Evolutionary conservation across 1,139 yeast genomes (phyloP), one percentile per base, ranked within the genome.

Genomic region (Lodderomyces orthopsilosis): DNA sequence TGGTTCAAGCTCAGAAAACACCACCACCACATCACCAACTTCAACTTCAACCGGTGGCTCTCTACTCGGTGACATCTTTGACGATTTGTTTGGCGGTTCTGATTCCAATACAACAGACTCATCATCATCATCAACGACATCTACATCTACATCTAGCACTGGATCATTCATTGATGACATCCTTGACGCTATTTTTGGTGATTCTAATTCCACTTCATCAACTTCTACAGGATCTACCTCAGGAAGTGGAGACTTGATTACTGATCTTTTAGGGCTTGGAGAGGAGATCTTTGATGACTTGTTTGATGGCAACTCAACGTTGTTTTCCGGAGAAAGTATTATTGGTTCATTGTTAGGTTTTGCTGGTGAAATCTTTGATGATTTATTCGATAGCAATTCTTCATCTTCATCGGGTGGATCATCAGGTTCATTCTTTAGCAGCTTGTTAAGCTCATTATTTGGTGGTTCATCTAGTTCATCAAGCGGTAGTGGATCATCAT

Each of bases 31-130:
- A 26, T 19, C 47, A 12, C 19, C 47, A 21, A 18, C 52, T 2
- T 27, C 50, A 13, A 34, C 49, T 21, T 34, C 56, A 13, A 42
- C 46, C 32, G 50, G 49, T 14, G 55, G 53, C 15, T 52, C 49
- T 23, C 18, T 50, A 19, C 41, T 55, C 18, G 52, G 48, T 13
- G 52, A 47, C 15, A 46, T 59, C 17, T 51, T 58, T 19, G 53
- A 50, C 36, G 55, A 43, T 21, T 45, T 55, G 18, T 53, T 53
- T 41, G 54, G 52, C 23, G 47, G 40, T 12, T 38, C 46, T 9
- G 41, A 37, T 10, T 14, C 45, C 56, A n/a, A 24, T 8, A 21
- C 40, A 17, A 23, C 40, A 2, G 13, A 35, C 14, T 6, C 36
- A 12, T 9, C 27, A 22, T 46, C 60, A 13, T 38, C 58, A 9